Base-by-base conservation (phyloP, 768 basidiomycete species). In the Rhizopogon roseolus region DNA sequence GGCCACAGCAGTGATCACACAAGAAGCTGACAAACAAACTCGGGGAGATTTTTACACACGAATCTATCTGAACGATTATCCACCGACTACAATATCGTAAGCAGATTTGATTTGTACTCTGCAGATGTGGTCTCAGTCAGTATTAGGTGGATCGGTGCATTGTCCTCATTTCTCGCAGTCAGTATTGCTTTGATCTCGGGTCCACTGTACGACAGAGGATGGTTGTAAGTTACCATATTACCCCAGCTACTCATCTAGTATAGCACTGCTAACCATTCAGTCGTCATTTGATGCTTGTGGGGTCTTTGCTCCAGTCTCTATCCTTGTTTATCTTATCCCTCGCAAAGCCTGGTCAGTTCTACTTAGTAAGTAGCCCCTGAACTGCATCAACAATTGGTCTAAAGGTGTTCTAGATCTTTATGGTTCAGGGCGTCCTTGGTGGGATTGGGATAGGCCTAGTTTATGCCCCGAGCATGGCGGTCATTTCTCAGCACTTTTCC, bases 401-500 rank as follows among this genome's bases (percentile, higher is more conserved):
- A 8, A 54, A 54, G 27, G 38, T 41, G 3, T 44, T 39, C 13
- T 13, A 79, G 70, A 56, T 73, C 13, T 66, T 80, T 46, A 71
- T 80, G n/a, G 56, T 66, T 28, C 78, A 80, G 60, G 79, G 76
- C 1, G 52, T 80, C 17, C 59, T 64, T 11, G 61, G 66, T 4
- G 77, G 79, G 2, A 55, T 76, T 14, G 76, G 67, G 5, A 67
- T 69, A 3, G 81, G 79, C 11, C 49, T 79, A 37, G 59, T 76
- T 45, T 81, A 72, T 54, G 59, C 79, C 13, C 79, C 78, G 0
- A 69, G 73, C 36, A 54, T 74, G 48, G 69, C 71, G 7, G 54
- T 80, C 28, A 59, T 77, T 5, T 70, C 74, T 4, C 79, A 78
- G 34, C 72, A 76, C 57, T 82, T 81, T 64, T 61, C 62, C 27